Evolutionary conservation across 176 grass and related monocot genomes (phyloP), one percentile per base, ranked within the genome.

Genomic region (Phoenix dactylifera): DNA sequence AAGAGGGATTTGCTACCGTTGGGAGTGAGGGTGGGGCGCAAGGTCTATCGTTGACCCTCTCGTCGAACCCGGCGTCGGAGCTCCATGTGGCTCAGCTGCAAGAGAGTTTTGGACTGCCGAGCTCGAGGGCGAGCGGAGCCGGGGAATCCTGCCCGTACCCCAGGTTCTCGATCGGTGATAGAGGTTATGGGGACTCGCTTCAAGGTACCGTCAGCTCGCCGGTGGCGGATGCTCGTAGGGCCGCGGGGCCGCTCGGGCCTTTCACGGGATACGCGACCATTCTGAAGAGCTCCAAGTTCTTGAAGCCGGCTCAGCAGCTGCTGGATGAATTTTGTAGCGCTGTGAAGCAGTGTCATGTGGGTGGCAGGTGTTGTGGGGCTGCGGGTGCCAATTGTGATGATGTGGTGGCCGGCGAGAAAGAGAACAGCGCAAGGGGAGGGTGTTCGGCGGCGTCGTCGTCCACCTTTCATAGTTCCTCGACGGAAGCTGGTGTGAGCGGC

Each of bases 211-310:
- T 44, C 1, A 44, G 35, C 22, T 60, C 54, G 18, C 26, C 26
- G 57, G 61, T 50, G 26, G 66, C 20, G 24, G 63, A 49, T 3
- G 16, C 58, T 2, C 54, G 50, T 0, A n/a, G 52, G 15, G 66
- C 22, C 17, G 67, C 23, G 1, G 67, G 77, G 16, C 82, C 77
- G 0, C 82, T 86, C 15, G 82, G 77, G 32, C 82, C 77, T 1
- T 86, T 86, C 50, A 86, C 77, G 0, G 82, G 82, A 35, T 86
- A 86, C 28, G 77, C 83, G 0, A 64, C 83, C 5, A 63, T 86
- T 4, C 49, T 86, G 23, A 74, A 64, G 58, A 62, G 55, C 22
- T 86, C 83, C 1, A 52, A 63, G 18, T 86, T 86, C 62, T 55
- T 81, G 28, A 65, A 57, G 49, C 83, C 83, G 15, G 78, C 83